These are phyloP conservation scores for Curvularia sp. DNA, from an alignment of 2,329 filamentous ascomycete genomes.

Conservation along the genomic window DNA sequence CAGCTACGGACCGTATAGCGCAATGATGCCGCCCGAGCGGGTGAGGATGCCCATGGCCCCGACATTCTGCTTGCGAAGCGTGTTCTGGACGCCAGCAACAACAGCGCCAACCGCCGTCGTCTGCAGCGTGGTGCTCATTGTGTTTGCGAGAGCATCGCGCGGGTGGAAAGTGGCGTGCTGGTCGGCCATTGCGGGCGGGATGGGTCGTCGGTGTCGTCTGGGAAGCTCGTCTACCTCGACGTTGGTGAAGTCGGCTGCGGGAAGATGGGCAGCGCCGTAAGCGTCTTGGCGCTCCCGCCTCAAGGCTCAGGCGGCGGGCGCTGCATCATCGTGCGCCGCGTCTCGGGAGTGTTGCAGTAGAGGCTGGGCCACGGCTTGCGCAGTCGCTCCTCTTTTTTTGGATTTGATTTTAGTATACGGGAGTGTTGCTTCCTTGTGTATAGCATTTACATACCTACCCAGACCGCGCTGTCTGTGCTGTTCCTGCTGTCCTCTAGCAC, in stretches of 20 bases:
- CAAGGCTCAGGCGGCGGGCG: slow-evolving; percentile 4
- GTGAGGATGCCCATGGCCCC: slow-evolving; percentile 83
- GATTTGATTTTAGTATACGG: neutral
- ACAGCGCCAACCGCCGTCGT: slow-evolving; percentile 74
- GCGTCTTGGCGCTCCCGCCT: slow-evolving; percentile 13
- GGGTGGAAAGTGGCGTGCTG: slow-evolving; percentile 65
- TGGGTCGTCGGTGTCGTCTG: slow-evolving; percentile 33
- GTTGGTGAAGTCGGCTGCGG: slow-evolving; percentile 15
- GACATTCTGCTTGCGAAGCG: slow-evolving; percentile 81
- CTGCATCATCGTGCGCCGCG: slow-evolving; percentile 21
- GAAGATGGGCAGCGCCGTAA: slow-evolving; percentile 17
- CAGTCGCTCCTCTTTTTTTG: neutral
- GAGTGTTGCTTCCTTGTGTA: neutral
- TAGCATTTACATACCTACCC: neutral
- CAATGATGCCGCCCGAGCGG: slow-evolving; percentile 77
- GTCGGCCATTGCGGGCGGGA: slow-evolving; percentile 48
- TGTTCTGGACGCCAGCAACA: slow-evolving; percentile 83
- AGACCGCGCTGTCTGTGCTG: slow-evolving; percentile 1
- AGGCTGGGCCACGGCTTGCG: neutral
- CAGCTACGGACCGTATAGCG: slow-evolving; percentile 64
- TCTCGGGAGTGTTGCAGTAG: slow-evolving; percentile 8
- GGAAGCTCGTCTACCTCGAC: slow-evolving; percentile 4
- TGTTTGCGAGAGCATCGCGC: slow-evolving; percentile 74
- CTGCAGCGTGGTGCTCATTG: slow-evolving; percentile 69
- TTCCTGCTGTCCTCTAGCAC: neutral